Base-by-base conservation (phyloP, 805 yeast species). In the Kuraishia hungarica region DNA sequence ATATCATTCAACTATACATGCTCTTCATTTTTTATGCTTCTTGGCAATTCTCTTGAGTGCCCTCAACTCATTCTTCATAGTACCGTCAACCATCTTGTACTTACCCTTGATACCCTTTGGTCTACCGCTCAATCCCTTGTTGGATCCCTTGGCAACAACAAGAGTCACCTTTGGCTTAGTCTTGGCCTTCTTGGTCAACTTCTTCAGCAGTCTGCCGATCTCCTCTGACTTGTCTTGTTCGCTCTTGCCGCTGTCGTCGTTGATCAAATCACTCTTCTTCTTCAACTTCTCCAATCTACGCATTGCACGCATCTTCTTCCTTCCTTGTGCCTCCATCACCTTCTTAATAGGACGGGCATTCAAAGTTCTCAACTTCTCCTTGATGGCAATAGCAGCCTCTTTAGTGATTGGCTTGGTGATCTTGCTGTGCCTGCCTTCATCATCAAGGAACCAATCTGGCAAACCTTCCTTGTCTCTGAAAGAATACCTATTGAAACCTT, bases 31-130 rank as follows among this genome's bases (percentile, higher is more conserved):
- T 73, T 82, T 87, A 66, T 86, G 78, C 76, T 89, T 90, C 80
- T 92, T 94, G 24, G 90, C 87, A 61, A 92, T 89, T 69, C 98
- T 84, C 67, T 81, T 85, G 66, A 93, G 76, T 15, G 98, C 97
- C 62, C 99, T 79, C 78, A 87, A 92, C 74, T 94, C 99, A 71
- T 94, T 94, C 88, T 94, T 94, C 87, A 90, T 77, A 21, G 86
- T 89, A 78, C 98, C 98, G 73, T 94, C 99, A 63, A 94, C 98
- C 99, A 94, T 94, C 86, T 89, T 94, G 76, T 94, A 94, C 70
- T 89, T 91, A 73, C 99, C 99, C 71, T 85, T 90, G 62, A 94
- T 83, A 70, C 99, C 99, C 74, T 83, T 87, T 48, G 99, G 99
- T 76, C 99, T 87, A 55, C 99, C 99, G 62, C 88, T 77, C 53